Evolutionary conservation across 768 basidiomycete genomes (phyloP), one percentile per base, ranked within the genome.

Genomic region (Cystoderma amianthinum): DNA sequence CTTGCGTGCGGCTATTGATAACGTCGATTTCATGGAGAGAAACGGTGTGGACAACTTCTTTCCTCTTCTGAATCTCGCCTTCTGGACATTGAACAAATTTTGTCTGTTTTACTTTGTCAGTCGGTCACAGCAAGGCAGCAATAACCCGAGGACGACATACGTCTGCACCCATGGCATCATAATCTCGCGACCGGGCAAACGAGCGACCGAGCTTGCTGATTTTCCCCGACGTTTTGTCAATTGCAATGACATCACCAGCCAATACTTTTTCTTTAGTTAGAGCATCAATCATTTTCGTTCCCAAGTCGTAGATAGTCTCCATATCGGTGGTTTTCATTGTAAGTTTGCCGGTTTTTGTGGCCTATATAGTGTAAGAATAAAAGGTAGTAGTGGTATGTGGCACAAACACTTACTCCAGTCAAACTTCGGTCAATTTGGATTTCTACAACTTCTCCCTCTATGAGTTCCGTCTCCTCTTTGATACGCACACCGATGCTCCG

Each of bases 121-220:
- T 10, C n/a, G 18, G 42, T 20, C 28, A 43, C 41, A 32, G 16
- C 18, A 36, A 50, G 28, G 32, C 39, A n/a, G 32, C 22, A 17
- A 25, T 39, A 42, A 22, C n/a, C 5, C 16, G 36, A 36, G 43
- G 35, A 2, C 24, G 13, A 74, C 87, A 50, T 60, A 96, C 95
- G 59, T 99, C 96, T 44, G 95, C 94, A 41, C 96, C 95, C 90
- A 97, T 96, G 24, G 95, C 96, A 60, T 98, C 96, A 56, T 98
- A 99, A 54, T 98, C 95, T 57, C 95, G 76, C 37, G 93, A 95
- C 46, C 94, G 74, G n/a, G 96, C 91, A 62, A 96, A 96, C 7
- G 92, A 95, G 24, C 96, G 76, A 6, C 95, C 95, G 12, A 98
- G 79, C 68, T 99, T 98, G 13, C 90, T 85, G 46, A 98, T 86